Conservation (phyloP, 805 yeast species). For the Wickerhamomyces kurtzmanii region DNA sequence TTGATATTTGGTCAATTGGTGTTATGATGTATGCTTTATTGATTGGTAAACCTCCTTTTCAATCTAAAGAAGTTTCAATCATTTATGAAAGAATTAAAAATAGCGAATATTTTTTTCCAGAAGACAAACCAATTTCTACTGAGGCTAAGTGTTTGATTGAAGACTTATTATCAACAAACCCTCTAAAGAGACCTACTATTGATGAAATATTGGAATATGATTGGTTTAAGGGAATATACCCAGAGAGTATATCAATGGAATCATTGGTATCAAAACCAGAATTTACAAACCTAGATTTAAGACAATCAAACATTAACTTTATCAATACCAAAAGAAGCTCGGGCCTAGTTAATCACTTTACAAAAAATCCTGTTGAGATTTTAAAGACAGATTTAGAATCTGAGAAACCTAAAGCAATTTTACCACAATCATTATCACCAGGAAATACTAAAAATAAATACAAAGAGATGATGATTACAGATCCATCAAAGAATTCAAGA, state of each 20-base stretch:
- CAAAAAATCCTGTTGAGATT: slow-evolving; percentile 59
- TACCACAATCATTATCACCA: slow-evolving; percentile 89
- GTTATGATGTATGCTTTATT: slow-evolving; percentile 91
- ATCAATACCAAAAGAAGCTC: slow-evolving; percentile 52
- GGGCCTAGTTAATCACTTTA: slow-evolving; percentile 41
- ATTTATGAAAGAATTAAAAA: slow-evolving; percentile 88
- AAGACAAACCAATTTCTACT: slow-evolving; percentile 48
- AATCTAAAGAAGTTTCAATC: slow-evolving; percentile 85
- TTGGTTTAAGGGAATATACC: slow-evolving; percentile 87
- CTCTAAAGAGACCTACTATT: slow-evolving; percentile 71
- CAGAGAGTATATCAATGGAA: slow-evolving; percentile 52
- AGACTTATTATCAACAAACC: slow-evolving; percentile 69
- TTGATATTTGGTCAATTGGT: slow-evolving; percentile 97
- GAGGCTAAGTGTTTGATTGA: slow-evolving; percentile 68
- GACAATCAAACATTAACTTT: slow-evolving; percentile 60
- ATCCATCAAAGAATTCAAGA: slow-evolving; percentile 13
- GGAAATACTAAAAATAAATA: slow-evolving; percentile 85
- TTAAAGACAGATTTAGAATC: slow-evolving; percentile 60
- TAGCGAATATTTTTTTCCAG: slow-evolving; percentile 74
- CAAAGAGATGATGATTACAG: slow-evolving; percentile 48
- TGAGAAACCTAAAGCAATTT: slow-evolving; percentile 54
- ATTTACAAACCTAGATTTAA: slow-evolving; percentile 39
- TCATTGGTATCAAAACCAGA: slow-evolving; percentile 58
- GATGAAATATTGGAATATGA: slow-evolving; percentile 71
- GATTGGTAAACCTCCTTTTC: slow-evolving; percentile 95